These are phyloP conservation scores for Triadica sebifera DNA, from an alignment of 345 rosid genomes.

Conservation along the genomic window DNA sequence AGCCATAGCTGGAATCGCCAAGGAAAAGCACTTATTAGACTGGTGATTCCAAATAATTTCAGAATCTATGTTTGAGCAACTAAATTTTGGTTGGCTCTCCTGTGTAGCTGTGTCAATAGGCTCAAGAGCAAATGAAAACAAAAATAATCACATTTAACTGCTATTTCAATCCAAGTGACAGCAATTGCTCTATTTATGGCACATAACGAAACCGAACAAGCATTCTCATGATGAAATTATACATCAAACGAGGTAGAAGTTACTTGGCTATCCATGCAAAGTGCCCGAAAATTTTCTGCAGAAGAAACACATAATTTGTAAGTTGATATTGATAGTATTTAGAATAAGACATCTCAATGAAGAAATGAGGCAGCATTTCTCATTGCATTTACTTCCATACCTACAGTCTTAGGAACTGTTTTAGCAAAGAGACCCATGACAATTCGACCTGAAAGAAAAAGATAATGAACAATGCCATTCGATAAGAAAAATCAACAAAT, in stretches of 20 bases:
- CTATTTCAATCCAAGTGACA: background rate
- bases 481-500: background rate
- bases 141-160: background rate
- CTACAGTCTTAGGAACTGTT: conserved; percentile 44
- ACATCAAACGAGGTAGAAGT: conserved; percentile 5
- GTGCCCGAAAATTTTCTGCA: conserved; percentile 95
- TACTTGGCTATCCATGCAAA: conserved; percentile 74
- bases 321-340: background rate
- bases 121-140: background rate
- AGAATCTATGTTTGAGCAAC: background rate
- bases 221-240: background rate
- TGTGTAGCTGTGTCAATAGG: too few relatives aligned
- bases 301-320: background rate
- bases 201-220: background rate
- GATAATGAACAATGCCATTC: background rate
- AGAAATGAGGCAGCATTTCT: background rate
- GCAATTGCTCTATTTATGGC: background rate
- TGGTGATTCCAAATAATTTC: background rate
- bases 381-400: conserved; percentile 14
- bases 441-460: conserved; percentile 35
- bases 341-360: background rate
- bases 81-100: background rate
- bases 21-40: background rate
- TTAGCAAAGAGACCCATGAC: conserved; percentile 40
- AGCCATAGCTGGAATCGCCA: background rate